phyloP scores from a whole-genome alignment of 2,329 filamentous ascomycete species.

The Thermochaetoides dissita region DNA sequence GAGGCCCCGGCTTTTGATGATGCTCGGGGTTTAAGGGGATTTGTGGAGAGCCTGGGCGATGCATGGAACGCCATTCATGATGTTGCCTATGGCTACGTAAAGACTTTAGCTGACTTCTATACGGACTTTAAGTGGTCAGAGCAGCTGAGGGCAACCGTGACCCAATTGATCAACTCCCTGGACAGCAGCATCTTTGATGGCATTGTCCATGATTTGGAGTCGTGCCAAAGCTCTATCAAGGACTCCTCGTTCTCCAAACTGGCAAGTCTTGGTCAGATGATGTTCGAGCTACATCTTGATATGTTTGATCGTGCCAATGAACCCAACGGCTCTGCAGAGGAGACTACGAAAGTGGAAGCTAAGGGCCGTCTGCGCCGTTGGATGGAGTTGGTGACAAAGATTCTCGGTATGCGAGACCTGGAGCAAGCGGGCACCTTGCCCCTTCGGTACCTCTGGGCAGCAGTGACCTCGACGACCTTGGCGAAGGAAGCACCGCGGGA shows the following conservation, averaged over 20 bases:
- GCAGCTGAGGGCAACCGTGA: conserved; percentile 39
- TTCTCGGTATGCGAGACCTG: conserved; percentile 25
- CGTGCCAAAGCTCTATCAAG: conserved; percentile 2
- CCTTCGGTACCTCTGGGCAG: conserved; percentile 44
- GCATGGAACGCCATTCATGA: conserved; percentile 42
- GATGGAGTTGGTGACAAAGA: conserved; percentile 34
- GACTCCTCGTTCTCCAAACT: conserved; percentile 19
- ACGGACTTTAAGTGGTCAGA: conserved; percentile 43
- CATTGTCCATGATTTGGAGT: conserved; percentile 26
- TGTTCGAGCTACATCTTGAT: conserved; percentile 49
- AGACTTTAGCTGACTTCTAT: conserved; percentile 36
- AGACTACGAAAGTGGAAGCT: conserved; percentile 32
- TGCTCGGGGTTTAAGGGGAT: conserved; percentile 34
- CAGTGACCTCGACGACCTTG: conserved; percentile 38
- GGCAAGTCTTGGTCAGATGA: conserved; percentile 38
- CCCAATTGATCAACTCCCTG: conserved; percentile 40
- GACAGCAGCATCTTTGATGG: conserved; percentile 39
- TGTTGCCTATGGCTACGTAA: conserved; percentile 44
- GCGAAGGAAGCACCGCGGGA: conserved; percentile 39
- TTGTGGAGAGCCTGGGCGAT: conserved; percentile 34
- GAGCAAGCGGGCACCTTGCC: conserved; percentile 26
- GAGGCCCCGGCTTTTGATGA: conserved; percentile 38
- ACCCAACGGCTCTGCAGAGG: conserved; percentile 39
- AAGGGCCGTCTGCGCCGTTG: conserved; percentile 37
- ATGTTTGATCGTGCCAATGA: conserved; percentile 45